A percentile compares a stretch with the other conserved stretches of the same genome.
Evolutionary conservation across 2,329 filamentous ascomycete species (phyloP).

Genomic region (Apiospora pterosperma): DNA sequence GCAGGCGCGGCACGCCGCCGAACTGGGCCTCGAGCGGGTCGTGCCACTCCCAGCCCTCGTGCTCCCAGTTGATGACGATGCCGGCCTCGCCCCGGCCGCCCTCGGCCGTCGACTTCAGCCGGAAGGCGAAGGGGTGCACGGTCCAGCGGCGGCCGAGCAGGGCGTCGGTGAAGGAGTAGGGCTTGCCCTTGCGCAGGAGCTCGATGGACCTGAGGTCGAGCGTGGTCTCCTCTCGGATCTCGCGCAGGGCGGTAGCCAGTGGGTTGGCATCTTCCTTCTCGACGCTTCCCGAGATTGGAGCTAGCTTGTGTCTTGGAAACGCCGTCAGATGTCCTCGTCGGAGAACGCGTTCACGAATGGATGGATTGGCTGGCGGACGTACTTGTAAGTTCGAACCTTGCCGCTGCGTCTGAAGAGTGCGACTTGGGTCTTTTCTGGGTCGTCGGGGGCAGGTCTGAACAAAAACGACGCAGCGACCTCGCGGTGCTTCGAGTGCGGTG

Average conservation of each 20-base stretch:
- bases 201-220: slow-evolving; percentile 44
- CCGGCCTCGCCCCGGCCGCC: slow-evolving; percentile 36
- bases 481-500: slow-evolving; percentile 26
- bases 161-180: slow-evolving; percentile 53
- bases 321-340: slow-evolving; percentile 7
- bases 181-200: slow-evolving; percentile 54
- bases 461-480: slow-evolving; percentile 49
- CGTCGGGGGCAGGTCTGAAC: slow-evolving; percentile 38
- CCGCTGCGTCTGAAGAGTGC: slow-evolving; percentile 61
- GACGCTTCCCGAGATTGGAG: slow-evolving; percentile 60
- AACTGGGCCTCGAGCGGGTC: slow-evolving; percentile 46
- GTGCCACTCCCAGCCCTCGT: slow-evolving; percentile 56
- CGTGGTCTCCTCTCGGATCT: slow-evolving; percentile 60
- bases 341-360: too few relatives aligned
- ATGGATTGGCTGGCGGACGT: slow-evolving; percentile 15
- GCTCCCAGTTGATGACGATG: slow-evolving; percentile 60
- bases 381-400: slow-evolving; percentile 59
- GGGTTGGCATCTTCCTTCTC: slow-evolving; percentile 50
- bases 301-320: slow-evolving; percentile 47
- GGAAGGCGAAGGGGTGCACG: slow-evolving; percentile 60
- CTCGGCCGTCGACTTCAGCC: slow-evolving; percentile 37
- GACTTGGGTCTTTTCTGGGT: slow-evolving; percentile 39
- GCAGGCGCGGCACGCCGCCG: slow-evolving; percentile 53
- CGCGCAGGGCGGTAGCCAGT: slow-evolving; percentile 56
- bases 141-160: slow-evolving; percentile 56